Conservation (phyloP, 2,329 filamentous ascomycete genomes). For the Cytospora paraplurivora region DNA sequence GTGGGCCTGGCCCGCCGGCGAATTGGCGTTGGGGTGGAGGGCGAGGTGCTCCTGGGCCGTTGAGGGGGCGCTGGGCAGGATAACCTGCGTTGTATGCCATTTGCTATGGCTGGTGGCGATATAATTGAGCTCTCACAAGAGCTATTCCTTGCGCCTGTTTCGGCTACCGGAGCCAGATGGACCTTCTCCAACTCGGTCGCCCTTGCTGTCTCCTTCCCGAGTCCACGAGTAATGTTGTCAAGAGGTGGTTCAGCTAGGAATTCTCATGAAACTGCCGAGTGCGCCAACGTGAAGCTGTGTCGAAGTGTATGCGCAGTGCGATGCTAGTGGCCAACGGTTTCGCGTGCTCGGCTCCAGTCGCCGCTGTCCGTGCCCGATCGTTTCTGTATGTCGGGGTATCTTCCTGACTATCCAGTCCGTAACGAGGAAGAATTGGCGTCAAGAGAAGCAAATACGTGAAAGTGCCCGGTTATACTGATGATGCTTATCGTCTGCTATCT, state of each 20-base stretch:
- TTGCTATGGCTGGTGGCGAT: neutral
- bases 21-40: conserved; percentile 44
- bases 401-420: neutral
- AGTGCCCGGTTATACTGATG: neutral
- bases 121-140: conserved; percentile 13
- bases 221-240: neutral
- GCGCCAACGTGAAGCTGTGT: neutral
- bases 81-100: conserved; percentile 58
- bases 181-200: neutral
- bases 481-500: neutral
- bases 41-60: conserved; percentile 47
- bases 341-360: neutral
- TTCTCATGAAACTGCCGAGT: neutral
- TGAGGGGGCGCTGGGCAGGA: conserved; percentile 49
- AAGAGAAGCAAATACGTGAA: neutral
- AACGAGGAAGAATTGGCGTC: neutral
- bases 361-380: neutral
- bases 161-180: neutral
- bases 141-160: conserved; percentile 5
- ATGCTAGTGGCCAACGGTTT: neutral
- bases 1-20: conserved; percentile 35
- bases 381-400: neutral
- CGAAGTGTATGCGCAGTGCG: neutral
- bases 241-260: neutral
- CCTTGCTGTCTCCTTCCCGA: neutral